Percentiles rank a stretch among this genome's conserved stretches.
Conservation (phyloP, 331 rosid species). For the Malus hybrid region DNA sequence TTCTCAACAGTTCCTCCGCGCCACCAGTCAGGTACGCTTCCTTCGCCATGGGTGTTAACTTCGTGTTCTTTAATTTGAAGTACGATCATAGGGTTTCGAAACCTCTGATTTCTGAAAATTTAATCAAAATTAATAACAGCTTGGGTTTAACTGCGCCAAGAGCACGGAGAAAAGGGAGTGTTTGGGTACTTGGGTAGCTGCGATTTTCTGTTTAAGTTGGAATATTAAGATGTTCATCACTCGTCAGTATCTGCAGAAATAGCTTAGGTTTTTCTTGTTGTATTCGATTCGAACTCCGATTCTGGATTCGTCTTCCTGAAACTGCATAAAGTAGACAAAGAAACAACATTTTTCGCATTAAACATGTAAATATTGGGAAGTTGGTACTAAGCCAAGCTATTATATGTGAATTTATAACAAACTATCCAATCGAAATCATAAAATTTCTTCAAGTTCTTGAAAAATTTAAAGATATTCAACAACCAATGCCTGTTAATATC, state of each 20-base stretch:
- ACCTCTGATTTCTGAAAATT: not conserved
- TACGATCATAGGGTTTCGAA: not conserved
- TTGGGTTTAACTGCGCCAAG: not conserved
- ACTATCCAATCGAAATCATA: not conserved
- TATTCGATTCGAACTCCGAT: not conserved
- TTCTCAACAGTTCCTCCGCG: not conserved
- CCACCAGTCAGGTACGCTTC: not conserved
- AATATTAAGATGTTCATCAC: not conserved
- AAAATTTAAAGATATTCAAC: not conserved
- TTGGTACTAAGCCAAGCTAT: no score
- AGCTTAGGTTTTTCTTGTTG: not conserved
- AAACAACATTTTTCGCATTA: not conserved
- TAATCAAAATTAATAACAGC: not conserved
- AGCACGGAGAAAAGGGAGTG: not conserved
- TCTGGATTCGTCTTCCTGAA: not conserved
- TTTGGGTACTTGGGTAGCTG: not conserved
- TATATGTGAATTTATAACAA: not conserved
- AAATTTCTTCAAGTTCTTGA: not conserved
- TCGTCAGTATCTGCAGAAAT: not conserved
- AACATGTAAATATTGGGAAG: not conserved
- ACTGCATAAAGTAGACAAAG: not conserved
- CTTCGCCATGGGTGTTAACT: not conserved
- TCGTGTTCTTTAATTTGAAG: not conserved
- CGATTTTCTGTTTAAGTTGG: not conserved
- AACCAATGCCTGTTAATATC: not conserved